These are phyloP conservation scores for Amylocystis lapponica DNA, from an alignment of 768 basidiomycete species.

Conservation along the genomic window DNA sequence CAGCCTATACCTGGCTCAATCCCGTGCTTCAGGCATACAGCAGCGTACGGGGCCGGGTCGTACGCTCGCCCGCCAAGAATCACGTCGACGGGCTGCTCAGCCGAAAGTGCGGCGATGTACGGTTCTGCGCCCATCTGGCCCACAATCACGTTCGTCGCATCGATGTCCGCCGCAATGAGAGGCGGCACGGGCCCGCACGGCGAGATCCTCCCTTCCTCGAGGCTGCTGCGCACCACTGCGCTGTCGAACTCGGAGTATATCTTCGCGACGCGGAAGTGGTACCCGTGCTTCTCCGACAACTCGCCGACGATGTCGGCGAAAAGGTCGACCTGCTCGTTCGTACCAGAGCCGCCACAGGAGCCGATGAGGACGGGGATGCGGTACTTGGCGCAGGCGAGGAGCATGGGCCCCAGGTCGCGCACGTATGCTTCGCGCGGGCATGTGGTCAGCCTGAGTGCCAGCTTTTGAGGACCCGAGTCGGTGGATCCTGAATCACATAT, in stretches of 20 bases:
- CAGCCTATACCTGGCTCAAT: neutral
- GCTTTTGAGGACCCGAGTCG: slow-evolving; percentile 1
- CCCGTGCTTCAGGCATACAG: neutral
- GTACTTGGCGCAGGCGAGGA: neutral
- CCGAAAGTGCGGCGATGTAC: neutral
- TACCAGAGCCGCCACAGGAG: slow-evolving; percentile 1
- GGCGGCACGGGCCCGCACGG: neutral
- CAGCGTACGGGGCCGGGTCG: slow-evolving; percentile 1
- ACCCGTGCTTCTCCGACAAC: neutral
- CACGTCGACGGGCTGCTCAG: neutral
- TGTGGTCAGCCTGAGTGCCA: neutral
- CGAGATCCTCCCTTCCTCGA: neutral
- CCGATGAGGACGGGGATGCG: slow-evolving; percentile 1
- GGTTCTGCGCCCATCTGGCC: slow-evolving; percentile 1
- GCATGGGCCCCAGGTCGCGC: neutral
- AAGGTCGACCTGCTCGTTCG: slow-evolving; percentile 1
- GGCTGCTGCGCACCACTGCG: neutral
- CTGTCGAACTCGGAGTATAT: slow-evolving; percentile 1
- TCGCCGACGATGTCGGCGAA: neutral
- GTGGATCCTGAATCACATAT: neutral
- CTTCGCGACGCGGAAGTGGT: neutral
- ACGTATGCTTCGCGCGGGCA: slow-evolving; percentile 2
- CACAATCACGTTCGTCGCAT: neutral
- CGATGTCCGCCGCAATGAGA: neutral
- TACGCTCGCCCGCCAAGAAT: neutral